A percentile compares a stretch with the other conserved stretches of the same genome.
Evolutionary conservation across 2,329 filamentous ascomycete genomes (phyloP).

Genomic region (Orbilia blumenaviensis): DNA sequence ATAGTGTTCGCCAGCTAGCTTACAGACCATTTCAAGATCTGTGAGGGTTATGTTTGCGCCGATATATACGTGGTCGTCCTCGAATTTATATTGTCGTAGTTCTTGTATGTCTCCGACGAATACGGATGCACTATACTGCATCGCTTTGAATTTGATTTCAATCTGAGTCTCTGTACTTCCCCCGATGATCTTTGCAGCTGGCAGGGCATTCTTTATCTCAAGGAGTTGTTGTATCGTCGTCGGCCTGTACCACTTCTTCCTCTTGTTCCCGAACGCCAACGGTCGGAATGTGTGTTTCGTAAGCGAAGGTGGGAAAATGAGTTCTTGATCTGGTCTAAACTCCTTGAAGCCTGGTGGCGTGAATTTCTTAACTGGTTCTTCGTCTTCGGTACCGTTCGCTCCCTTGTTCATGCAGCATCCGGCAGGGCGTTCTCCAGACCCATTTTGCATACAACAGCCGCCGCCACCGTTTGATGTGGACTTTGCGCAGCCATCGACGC

Average conservation of each 20-base stretch:
- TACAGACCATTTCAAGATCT: conserved; percentile 85
- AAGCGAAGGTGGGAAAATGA: conserved; percentile 90
- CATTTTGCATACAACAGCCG: conserved; percentile 76
- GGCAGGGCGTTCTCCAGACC: conserved; percentile 62
- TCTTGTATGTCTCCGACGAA: conserved; percentile 94
- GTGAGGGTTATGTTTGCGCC: conserved; percentile 93
- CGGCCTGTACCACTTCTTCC: conserved; percentile 91
- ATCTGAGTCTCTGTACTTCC: conserved; percentile 98
- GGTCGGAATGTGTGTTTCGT: conserved; percentile 84
- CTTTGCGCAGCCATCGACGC: conserved; percentile 68
- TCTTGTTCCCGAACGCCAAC: conserved; percentile 90
- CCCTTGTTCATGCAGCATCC: conserved; percentile 76
- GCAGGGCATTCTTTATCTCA: conserved; percentile 86
- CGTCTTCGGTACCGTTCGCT: conserved; percentile 59
- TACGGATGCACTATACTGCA: conserved; percentile 88
- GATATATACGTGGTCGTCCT: conserved; percentile 84
- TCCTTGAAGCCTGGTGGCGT: conserved; percentile 91
- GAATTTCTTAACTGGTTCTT: conserved; percentile 70
- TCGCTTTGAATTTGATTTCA: conserved; percentile 96
- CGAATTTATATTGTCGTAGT: conserved; percentile 80
- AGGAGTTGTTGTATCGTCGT: conserved; percentile 85
- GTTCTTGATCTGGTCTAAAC: conserved; percentile 89
- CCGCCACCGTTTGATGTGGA: conserved; percentile 67
- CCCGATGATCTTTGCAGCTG: conserved; percentile 90
- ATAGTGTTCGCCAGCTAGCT: conserved; percentile 80